phyloP scores from a whole-genome alignment of 306 rosid genomes.

The Fragaria vesca region DNA sequence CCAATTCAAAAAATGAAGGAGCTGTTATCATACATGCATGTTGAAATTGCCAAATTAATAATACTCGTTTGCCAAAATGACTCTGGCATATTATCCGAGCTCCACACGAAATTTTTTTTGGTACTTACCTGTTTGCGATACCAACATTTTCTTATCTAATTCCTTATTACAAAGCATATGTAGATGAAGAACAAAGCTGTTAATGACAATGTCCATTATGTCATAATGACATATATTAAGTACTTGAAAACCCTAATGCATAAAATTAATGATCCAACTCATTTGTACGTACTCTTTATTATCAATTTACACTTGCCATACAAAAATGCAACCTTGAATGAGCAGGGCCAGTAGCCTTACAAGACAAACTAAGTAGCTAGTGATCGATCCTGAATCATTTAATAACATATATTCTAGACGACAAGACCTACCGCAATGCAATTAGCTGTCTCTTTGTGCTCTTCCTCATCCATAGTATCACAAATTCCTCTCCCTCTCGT shows the following conservation, averaged over 20 bases:
- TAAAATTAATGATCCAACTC: background rate
- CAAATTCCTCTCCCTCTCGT: constrained; percentile 46
- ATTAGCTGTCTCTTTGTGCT: constrained; percentile 11
- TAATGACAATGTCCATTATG: too few relatives aligned
- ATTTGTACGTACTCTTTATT: background rate
- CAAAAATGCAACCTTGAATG: background rate
- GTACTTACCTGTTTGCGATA: too few relatives aligned
- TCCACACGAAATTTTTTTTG: too few relatives aligned
- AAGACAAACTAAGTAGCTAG: background rate
- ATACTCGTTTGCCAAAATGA: too few relatives aligned
- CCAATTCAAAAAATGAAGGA: too few relatives aligned
- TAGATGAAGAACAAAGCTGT: background rate
- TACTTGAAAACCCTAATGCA: background rate
- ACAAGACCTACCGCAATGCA: background rate
- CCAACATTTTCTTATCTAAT: too few relatives aligned
- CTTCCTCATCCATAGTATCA: constrained; percentile 66
- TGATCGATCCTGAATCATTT: background rate
- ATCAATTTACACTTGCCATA: background rate
- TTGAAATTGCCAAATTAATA: too few relatives aligned
- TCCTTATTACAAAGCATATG: background rate
- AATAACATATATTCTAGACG: background rate
- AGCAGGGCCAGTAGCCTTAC: background rate
- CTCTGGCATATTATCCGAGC: too few relatives aligned
- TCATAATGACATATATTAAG: background rate
- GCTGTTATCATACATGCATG: too few relatives aligned